Base-by-base conservation (phyloP, 2,329 filamentous ascomycete genomes). In the Dissoconium aciculare region DNA sequence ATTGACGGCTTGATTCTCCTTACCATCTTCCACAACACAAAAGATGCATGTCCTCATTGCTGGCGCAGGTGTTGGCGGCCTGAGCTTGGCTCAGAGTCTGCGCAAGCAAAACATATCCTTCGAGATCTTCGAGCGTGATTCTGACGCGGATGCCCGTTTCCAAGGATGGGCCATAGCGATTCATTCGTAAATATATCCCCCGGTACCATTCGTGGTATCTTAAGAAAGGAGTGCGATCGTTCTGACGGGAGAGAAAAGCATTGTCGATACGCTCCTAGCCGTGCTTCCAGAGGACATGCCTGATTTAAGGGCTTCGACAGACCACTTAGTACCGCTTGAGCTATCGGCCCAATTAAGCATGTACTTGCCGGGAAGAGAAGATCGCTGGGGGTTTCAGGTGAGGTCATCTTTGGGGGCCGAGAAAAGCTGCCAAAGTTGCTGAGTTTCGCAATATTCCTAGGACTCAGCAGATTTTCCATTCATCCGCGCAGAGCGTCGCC, bases 71-170 rank as follows among this genome's bases (percentile, higher is more conserved):
- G 35, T 45, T 10, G 37, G 34, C 26, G 45, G 45, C 3, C 36
- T 47, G 2, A 32, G 30, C 10, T 34, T 47, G 9, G 45, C 43
- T 2, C 45, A 46, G 26, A 38, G 32, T 11, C 33, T 47, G 4
- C 32, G 36, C 13, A 43, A 44, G 25, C 32, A 37, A 12, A 31
- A 34, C 17, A 42, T 47, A 17, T 24, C 34, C 1, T 42, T 37
- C 28, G 31, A 26, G 11, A 29, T 45, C 4, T 45, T 44, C 26
- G 43, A 45, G 28, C 31, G 43, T 19, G 43, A 45, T 19, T 11
- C 40, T 8, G 31, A 33, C 11, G 26, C 41, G 19, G 33, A 40
- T 28, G 32, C 31, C 9, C 41, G 43, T 10, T 36, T 39, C 10
- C 41, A 45, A 34, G 43, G 41, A 3, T 45, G n/a, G n/a, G n/a